Percentiles rank a stretch among this genome's conserved stretches.
phyloP scores from a whole-genome alignment of 192 early-diverging fungal species.

The Rhizoclosmatium globosum region DNA sequence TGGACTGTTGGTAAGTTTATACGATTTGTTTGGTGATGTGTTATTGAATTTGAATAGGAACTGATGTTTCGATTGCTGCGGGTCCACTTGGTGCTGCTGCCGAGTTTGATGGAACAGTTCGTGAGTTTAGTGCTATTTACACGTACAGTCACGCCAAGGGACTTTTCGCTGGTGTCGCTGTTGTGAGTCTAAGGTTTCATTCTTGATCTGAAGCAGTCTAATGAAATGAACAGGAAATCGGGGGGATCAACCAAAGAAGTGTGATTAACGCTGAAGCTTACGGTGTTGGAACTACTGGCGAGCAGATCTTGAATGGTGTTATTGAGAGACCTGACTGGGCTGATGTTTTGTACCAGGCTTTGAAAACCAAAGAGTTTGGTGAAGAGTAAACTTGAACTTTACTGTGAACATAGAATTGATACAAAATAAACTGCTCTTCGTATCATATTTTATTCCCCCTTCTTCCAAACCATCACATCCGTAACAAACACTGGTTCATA shows the following conservation, averaged over 20 bases:
- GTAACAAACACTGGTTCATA: too few species aligned
- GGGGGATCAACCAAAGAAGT: conserved; percentile 81
- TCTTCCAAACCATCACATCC: too few species aligned
- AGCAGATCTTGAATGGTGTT: not conserved
- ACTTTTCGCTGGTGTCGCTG: conserved; percentile 83
- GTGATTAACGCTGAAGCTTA: conserved; percentile 88
- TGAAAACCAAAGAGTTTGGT: too few species aligned
- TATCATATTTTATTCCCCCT: too few species aligned
- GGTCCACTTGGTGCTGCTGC: conserved; percentile 59
- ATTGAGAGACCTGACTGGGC: not conserved
- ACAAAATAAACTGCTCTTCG: too few species aligned
- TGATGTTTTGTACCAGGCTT: not conserved
- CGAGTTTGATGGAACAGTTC: conserved; percentile 51
- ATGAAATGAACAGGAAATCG: conserved; percentile 75
- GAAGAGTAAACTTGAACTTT: too few species aligned
- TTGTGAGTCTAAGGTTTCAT: not conserved
- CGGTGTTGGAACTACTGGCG: conserved; percentile 40
- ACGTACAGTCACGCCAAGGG: conserved; percentile 92
- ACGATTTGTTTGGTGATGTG: too few species aligned
- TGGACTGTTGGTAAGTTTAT: not conserved
- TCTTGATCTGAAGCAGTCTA: too few species aligned
- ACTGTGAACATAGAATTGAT: too few species aligned
- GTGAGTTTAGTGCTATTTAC: conserved; percentile 85
- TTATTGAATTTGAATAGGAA: too few species aligned
- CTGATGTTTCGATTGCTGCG: not conserved